Base-by-base conservation (phyloP, 805 yeast genomes). In the Nakazawaea pomicola region DNA sequence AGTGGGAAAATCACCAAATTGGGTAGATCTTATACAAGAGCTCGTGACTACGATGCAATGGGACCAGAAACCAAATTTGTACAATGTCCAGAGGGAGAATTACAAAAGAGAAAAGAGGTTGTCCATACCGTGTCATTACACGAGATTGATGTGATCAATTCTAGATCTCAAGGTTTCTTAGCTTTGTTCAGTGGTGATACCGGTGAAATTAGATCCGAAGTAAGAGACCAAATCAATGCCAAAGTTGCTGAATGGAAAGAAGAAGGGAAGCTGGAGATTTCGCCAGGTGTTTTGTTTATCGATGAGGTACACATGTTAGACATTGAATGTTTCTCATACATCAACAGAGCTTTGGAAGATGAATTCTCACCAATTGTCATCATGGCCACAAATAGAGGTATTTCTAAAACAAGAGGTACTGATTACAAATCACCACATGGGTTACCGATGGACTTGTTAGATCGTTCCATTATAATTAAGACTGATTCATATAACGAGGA, bases 281-380 rank as follows among this genome's bases (percentile, higher is more conserved):
- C 88, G 31, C 98, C 99, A 11, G 99, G 99, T 54, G 99, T 93
- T 14, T 70, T 93, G 53, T 93, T 93, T 64, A 93, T 93, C 53
- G 99, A 93, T 65, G 99, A 93, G 68, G 98, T 90, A 33, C 95
- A 93, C 67, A 93, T 93, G 99, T 73, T 93, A 54, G 99, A 93
- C 60, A 83, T 93, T 48, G 99, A 93, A 70, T 87, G 95, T 60
- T 93, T 93, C 68, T 87, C 99, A 10, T 93, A 86, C 61, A 70
- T 93, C 55, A 93, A 93, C 70, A 79, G 97, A 51, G 99, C 99
- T 9, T 71, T 93, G 46, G 99, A 93, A 68, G 95, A 89, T 55
- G 95, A 89, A 47, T 83, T 93, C 61, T 86, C 98, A 12, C 99
- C 99, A 28, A 87, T 93, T 57, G 96, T 93, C 31, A 85, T 93